These are phyloP conservation scores for Debaryomyces castellii DNA, from an alignment of 805 yeast species.

Conservation along the genomic window DNA sequence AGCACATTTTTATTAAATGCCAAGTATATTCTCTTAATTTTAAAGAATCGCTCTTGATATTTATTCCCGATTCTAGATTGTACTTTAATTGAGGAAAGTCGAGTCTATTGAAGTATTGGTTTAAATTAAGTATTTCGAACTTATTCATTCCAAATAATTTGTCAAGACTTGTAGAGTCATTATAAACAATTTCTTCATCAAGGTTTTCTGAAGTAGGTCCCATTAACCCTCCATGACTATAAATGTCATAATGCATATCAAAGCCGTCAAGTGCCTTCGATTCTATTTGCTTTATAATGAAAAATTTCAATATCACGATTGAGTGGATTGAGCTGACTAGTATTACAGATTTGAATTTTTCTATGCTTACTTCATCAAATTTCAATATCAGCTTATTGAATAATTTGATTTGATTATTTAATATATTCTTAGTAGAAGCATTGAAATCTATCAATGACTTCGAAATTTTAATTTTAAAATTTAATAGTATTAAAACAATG, in stretches of 20 bases:
- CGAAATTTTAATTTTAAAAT: constrained; percentile 17
- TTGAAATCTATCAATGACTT: constrained; percentile 10
- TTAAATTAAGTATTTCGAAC: constrained; percentile 25
- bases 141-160: constrained; percentile 11
- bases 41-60: constrained; percentile 19
- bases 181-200: constrained; percentile 2
- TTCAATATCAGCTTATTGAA: constrained; percentile 27
- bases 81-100: constrained; percentile 19
- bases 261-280: neutral
- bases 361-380: constrained; percentile 5
- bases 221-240: neutral
- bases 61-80: constrained; percentile 4
- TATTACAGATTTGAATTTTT: constrained; percentile 19
- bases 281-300: constrained; percentile 19
- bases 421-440: constrained; percentile 10
- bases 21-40: constrained; percentile 30
- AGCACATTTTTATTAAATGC: constrained; percentile 27
- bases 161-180: neutral
- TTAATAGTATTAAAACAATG: constrained; percentile 26
- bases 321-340: constrained; percentile 29
- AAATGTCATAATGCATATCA: neutral
- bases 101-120: constrained; percentile 16
- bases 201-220: neutral
- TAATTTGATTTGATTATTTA: constrained; percentile 33
- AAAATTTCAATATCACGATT: constrained; percentile 27